These are phyloP conservation scores for Lodderomyces elongisporus DNA, from an alignment of 1,139 yeast species.

Conservation along the genomic window DNA sequence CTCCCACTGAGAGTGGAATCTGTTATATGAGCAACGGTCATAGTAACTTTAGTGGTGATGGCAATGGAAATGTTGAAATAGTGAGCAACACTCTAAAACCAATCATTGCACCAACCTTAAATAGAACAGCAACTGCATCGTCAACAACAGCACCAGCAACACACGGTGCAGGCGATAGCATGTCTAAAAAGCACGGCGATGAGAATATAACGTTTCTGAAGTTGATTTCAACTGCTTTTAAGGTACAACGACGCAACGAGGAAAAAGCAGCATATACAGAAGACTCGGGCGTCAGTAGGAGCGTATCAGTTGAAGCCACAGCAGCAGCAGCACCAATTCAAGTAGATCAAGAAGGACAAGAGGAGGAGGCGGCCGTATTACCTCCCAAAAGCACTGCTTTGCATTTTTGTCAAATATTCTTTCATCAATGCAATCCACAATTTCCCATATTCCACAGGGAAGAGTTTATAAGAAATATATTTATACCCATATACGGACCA, in stretches of 20 bases:
- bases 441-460: constrained; percentile 80
- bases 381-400: constrained; percentile 75
- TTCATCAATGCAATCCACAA: constrained; percentile 78
- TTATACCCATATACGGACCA: constrained; percentile 71
- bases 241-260: constrained; percentile 38
- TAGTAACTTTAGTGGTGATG: neutral
- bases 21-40: neutral
- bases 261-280: constrained; percentile 8
- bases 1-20: neutral
- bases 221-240: constrained; percentile 71
- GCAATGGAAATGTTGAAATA: constrained; percentile 1
- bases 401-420: constrained; percentile 58
- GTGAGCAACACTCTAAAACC: neutral
- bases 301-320: neutral
- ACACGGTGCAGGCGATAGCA: neutral
- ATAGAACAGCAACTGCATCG: neutral
- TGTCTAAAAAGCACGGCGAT: neutral
- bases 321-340: constrained; percentile 8
- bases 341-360: neutral
- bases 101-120: neutral
- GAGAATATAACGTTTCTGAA: constrained; percentile 58
- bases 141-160: neutral
- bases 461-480: constrained; percentile 58
- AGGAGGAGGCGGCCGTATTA: constrained; percentile 40
- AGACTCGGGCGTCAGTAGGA: constrained; percentile 3